Base-by-base conservation (phyloP, 2,329 filamentous ascomycete genomes). In the Alternaria novae-zelandiae region DNA sequence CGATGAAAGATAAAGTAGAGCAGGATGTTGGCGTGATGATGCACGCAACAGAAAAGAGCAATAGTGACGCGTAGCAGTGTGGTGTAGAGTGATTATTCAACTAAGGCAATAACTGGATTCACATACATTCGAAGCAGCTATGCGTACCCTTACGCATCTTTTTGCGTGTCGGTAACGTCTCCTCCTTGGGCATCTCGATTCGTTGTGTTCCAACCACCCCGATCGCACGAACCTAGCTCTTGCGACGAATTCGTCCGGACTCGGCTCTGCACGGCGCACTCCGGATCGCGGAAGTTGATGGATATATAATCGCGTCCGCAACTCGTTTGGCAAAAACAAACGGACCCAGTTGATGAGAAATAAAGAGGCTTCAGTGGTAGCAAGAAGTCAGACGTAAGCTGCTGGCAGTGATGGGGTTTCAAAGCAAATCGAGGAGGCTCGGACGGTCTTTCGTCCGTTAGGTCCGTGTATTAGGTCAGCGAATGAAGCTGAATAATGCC, bases 131-230 rank as follows among this genome's bases (percentile, higher is more conserved):
- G 61, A 82, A 82, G 70, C 80, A 82, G 66, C 79, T 81, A 69
- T 81, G 80, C 54, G 80, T 82, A 21, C 80, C 80, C 68, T 82
- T 82, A 57, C 80, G 74, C 80, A 82, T 82, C 76, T 79, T 82
- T 70, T 80, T 81, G 54, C 79, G 74, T 36, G 71, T 70, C 45
- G 74, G 73, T 61, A 77, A 55, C 46, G 76, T 69, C 54, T 74
- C 70, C 65, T 78, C 76, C 68, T 80, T 80, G 2, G 78, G 78
- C 78, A 80, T 80, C 20, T 63, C 71, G 74, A 55, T 54, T 25
- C 49, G 56, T 28, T 59, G 54, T 64, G 59, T 58, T 59, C 56
- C 56, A 66, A 47, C 50, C 23, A 49, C 54, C 47, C 50, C 49
- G 47, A 17, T 54, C 41, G 51, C 53, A 54, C 43, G 25, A 43